phyloP scores from a whole-genome alignment of 1,284 basidiomycete species.

The Rugosomyces carneus region DNA sequence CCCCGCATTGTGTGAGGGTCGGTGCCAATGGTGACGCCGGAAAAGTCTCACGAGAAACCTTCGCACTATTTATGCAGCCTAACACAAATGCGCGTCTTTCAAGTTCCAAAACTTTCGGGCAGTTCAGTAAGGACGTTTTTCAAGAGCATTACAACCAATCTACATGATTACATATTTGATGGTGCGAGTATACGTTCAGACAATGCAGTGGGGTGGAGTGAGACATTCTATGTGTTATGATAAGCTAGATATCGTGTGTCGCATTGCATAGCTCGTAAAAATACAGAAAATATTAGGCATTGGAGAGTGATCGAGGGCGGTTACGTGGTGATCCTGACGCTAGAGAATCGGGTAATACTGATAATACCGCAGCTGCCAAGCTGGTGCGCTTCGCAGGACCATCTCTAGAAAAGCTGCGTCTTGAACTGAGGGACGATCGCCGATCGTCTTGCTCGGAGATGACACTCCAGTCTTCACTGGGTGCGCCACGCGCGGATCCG shows the following conservation, averaged over 20 bases:
- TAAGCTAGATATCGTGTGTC: background rate
- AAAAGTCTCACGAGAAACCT: constrained; percentile 74
- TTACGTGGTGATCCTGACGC: constrained; percentile 36
- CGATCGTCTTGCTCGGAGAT: constrained; percentile 68
- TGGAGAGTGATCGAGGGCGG: constrained; percentile 30
- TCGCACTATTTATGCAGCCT: constrained; percentile 91
- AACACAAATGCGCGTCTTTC: constrained; percentile 74
- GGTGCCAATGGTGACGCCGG: constrained; percentile 42
- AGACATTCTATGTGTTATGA: constrained; percentile 16
- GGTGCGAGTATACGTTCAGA: background rate
- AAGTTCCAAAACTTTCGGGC: constrained; percentile 71
- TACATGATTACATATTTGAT: constrained; percentile 19
- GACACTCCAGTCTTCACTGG: constrained; percentile 80
- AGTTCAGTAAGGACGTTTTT: constrained; percentile 82
- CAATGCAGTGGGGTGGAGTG: constrained; percentile 7
- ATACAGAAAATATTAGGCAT: constrained; percentile 5
- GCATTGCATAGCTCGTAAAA: background rate
- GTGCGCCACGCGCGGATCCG: constrained; percentile 45
- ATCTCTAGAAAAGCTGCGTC: constrained; percentile 28
- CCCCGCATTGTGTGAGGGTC: constrained; percentile 85
- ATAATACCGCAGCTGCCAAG: constrained; percentile 53
- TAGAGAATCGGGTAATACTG: constrained; percentile 51
- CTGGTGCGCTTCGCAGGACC: constrained; percentile 47
- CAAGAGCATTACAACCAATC: constrained; percentile 64
- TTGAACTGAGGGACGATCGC: constrained; percentile 44